Conservation (phyloP, 1,284 basidiomycete species). For the Rhizoctonia solani region DNA sequence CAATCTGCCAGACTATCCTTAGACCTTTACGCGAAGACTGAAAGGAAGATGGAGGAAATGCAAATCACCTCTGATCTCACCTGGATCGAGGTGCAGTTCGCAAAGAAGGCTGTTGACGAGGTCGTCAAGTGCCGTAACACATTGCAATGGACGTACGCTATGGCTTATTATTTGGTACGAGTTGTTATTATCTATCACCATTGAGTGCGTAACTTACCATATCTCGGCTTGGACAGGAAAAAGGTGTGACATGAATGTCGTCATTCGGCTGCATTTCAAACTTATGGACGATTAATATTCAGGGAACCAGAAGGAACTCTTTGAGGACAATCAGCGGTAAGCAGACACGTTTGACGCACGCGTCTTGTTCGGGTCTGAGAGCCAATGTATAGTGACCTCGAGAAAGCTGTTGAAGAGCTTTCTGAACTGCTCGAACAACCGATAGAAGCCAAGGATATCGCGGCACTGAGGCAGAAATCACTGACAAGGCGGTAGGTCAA, state of each 20-base stretch:
- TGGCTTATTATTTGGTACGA: slow-evolving; percentile 85
- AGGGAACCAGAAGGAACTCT: slow-evolving; percentile 94
- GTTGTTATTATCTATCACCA: background rate
- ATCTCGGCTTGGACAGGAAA: slow-evolving; percentile 1
- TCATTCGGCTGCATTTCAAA: background rate
- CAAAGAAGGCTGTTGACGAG: slow-evolving; percentile 95
- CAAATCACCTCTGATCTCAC: slow-evolving; percentile 88
- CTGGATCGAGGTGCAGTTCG: slow-evolving; percentile 99
- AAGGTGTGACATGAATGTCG: slow-evolving; percentile 44
- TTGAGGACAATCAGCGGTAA: slow-evolving; percentile 94
- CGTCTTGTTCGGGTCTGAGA: background rate
- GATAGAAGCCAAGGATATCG: slow-evolving; percentile 83
- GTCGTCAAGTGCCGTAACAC: slow-evolving; percentile 91
- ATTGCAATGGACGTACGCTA: slow-evolving; percentile 99
- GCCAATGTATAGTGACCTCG: slow-evolving; percentile 73
- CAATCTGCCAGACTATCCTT: slow-evolving; percentile 95
- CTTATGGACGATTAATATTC: slow-evolving; percentile 41
- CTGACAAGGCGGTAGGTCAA: slow-evolving; percentile 81
- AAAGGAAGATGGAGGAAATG: slow-evolving; percentile 99
- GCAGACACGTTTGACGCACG: slow-evolving; percentile 36
- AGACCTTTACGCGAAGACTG: slow-evolving; percentile 90
- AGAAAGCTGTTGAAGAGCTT: slow-evolving; percentile 92
- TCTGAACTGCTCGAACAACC: slow-evolving; percentile 90
- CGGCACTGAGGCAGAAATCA: slow-evolving; percentile 87
- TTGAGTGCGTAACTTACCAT: background rate